Percentiles rank a stretch among this genome's conserved stretches.
Conservation (phyloP, 2,329 filamentous ascomycete species). For the Clarireedia sp. region DNA sequence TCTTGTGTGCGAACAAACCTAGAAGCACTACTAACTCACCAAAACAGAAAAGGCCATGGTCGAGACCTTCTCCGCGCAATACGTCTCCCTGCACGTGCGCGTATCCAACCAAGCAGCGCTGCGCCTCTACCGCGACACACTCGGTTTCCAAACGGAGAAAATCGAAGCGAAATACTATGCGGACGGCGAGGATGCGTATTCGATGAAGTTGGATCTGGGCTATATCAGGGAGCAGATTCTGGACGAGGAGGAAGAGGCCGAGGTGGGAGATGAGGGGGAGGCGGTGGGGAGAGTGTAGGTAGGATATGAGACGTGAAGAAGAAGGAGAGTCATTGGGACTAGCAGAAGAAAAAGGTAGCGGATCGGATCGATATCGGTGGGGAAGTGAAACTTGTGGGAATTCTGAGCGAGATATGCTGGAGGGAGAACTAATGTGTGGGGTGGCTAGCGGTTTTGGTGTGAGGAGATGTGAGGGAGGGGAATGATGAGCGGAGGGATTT, state of each 20-base stretch:
- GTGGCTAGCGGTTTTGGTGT: too few relatives aligned
- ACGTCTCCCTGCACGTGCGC: slow-evolving; percentile 93
- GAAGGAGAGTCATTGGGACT: too few relatives aligned
- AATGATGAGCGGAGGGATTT: too few relatives aligned
- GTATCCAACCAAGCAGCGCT: slow-evolving; percentile 88
- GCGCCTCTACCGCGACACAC: slow-evolving; percentile 84
- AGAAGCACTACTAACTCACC: slow-evolving; percentile 4
- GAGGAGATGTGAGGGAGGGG: too few relatives aligned
- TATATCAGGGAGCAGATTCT: slow-evolving; percentile 46
- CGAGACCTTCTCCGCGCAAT: slow-evolving; percentile 82
- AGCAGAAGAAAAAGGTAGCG: too few relatives aligned
- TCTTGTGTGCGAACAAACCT: background rate
- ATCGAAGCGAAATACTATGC: slow-evolving; percentile 89
- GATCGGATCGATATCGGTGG: too few relatives aligned
- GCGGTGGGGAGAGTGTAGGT: too few relatives aligned
- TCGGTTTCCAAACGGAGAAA: slow-evolving; percentile 83
- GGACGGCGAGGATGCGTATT: slow-evolving; percentile 92
- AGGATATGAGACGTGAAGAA: too few relatives aligned
- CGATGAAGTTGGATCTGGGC: slow-evolving; percentile 80
- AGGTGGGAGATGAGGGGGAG: slow-evolving; percentile 45
- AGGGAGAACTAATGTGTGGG: too few relatives aligned
- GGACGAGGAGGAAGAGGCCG: slow-evolving; percentile 34
- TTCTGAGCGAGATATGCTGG: too few relatives aligned
- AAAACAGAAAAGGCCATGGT: slow-evolving; percentile 83
- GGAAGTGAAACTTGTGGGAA: too few relatives aligned